phyloP scores from a whole-genome alignment of 2,329 filamentous ascomycete genomes.

The Talaromyces sp. region DNA sequence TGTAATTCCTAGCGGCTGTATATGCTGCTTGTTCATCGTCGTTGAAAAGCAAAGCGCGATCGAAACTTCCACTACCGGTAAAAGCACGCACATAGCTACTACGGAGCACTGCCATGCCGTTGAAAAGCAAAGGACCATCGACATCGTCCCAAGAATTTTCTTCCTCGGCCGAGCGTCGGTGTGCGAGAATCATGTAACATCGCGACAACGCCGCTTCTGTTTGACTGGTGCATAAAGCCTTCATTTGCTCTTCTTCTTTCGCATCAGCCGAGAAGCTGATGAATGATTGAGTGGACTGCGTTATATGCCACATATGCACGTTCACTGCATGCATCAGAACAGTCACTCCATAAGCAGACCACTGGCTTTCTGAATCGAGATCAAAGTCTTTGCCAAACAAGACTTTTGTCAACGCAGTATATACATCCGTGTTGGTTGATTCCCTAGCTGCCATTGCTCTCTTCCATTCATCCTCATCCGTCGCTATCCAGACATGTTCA shows the following conservation, averaged over 20 bases:
- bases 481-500: conserved; percentile 33
- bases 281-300: conserved; percentile 32
- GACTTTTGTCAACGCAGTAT: conserved; percentile 26
- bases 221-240: conserved; percentile 23
- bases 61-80: conserved; percentile 27
- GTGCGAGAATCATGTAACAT: conserved; percentile 25
- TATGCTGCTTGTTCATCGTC: conserved; percentile 27
- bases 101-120: conserved; percentile 33
- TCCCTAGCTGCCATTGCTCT: conserved; percentile 17
- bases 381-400: conserved; percentile 25
- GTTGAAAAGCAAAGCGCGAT: conserved; percentile 30
- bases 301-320: conserved; percentile 35
- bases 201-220: conserved; percentile 28
- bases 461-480: conserved; percentile 27
- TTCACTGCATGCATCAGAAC: conserved; percentile 37
- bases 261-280: conserved; percentile 22
- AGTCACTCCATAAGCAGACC: conserved; percentile 30
- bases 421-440: conserved; percentile 20
- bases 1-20: conserved; percentile 25
- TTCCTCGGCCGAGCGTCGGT: background rate
- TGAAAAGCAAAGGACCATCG: conserved; percentile 33
- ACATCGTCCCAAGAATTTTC: conserved; percentile 13
- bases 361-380: conserved; percentile 19
- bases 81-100: conserved; percentile 33
- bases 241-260: conserved; percentile 22